phyloP scores from a whole-genome alignment of 768 basidiomycete genomes.

The Suillus cothurnatus region DNA sequence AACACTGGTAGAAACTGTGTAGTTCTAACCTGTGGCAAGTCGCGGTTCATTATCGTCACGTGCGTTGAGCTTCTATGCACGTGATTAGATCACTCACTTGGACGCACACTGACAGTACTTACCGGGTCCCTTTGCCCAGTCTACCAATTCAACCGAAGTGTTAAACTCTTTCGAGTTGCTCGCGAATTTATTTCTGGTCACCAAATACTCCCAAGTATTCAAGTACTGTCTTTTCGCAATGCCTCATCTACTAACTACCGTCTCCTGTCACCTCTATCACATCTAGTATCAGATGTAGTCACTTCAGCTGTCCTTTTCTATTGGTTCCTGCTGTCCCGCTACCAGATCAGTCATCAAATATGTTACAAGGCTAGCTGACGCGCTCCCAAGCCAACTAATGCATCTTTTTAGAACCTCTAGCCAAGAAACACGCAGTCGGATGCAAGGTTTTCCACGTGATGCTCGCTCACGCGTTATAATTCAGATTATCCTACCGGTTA shows the following conservation, averaged over 20 bases:
- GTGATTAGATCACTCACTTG: neutral
- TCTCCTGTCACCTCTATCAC: neutral
- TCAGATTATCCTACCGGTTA: neutral
- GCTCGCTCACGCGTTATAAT: neutral
- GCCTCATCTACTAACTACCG: neutral
- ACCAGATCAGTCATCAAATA: neutral
- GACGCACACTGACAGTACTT: no score
- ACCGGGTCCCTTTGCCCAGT: neutral
- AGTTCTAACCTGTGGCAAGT: conserved; percentile 7
- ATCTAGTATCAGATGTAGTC: neutral
- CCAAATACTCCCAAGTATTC: no score
- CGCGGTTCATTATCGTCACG: conserved; percentile 37
- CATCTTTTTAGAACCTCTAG: neutral
- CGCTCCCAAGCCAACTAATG: neutral
- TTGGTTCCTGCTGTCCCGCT: neutral
- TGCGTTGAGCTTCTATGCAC: conserved; percentile 29
- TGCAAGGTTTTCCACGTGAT: neutral
- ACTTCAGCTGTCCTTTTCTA: neutral
- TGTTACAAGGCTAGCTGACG: neutral
- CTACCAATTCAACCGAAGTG: no score
- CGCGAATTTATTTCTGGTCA: neutral
- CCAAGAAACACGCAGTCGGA: neutral
- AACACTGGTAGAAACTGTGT: neutral
- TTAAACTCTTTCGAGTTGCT: neutral
- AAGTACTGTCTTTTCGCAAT: neutral